Evolutionary conservation across 768 basidiomycete species (phyloP), one percentile per base, ranked within the genome.

Genomic region (Tulasnella sp.): DNA sequence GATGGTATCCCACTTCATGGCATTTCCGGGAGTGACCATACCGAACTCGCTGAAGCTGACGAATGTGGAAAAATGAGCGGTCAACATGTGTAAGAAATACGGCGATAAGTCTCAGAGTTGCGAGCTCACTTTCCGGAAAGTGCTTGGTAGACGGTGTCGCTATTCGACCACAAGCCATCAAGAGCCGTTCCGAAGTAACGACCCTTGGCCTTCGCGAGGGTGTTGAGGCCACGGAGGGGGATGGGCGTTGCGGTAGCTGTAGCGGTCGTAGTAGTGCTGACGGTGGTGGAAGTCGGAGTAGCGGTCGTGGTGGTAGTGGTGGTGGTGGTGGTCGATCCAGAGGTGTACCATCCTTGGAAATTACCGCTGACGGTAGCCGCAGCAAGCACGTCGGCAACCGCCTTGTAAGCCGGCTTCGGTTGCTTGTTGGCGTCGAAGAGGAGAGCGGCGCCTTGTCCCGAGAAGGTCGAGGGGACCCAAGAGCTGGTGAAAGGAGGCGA

Each of bases 401-500:
- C 41, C n/a, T 73, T 73, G 65, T 73, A 73, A 1, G 73, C 73
- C 7, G 73, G 73, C 59, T 73, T 73, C 0, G 73, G 73, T 36
- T 39, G 37, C 52, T 73, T 73, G 73, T 73, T 70, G 52, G 73
- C 26, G n/a, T 73, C 73, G 37, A 73, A 73, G 35, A 73, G 62
- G 19, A 73, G 52, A n/a, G 73, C 73, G n/a, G 41, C 73, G 6
- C 73, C 67, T 40, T 75, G 66, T 37, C 81, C 81, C 62, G 78
- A 74, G 77, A 80, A 78, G 5, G 76, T 79, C 29, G 69, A 67
- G 16, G 79, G 78, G 41, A 81, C 75, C 79, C 81, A 37, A 22
- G 36, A 42, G 26, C 39, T 42, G 35, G 74, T 79, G 79, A 77
- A 82, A 80, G 1, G 81, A n/a, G n/a, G n/a, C n/a, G 81, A 72